A percentile compares a stretch with the other conserved stretches of the same genome.
These are phyloP conservation scores for Sporobolomyces pararoseus DNA, from an alignment of 768 basidiomycete genomes.

Conservation along the genomic window DNA sequence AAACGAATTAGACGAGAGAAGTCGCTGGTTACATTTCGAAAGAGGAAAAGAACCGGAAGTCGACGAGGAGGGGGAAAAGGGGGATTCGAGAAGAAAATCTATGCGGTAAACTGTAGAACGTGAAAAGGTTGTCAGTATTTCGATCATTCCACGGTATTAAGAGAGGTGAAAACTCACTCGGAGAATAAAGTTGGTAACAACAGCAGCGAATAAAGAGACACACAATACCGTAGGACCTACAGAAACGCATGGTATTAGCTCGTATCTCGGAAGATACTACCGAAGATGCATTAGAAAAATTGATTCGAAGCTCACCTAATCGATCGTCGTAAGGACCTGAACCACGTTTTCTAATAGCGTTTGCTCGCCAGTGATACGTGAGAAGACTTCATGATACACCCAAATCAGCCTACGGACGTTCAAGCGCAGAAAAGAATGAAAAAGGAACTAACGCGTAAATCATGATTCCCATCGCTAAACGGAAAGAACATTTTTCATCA, in stretches of 20 bases:
- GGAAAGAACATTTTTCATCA: slow-evolving; percentile 8
- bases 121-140: too few species aligned
- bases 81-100: too few species aligned
- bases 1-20: too few species aligned
- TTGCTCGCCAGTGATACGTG: slow-evolving; percentile 94
- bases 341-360: slow-evolving; percentile 83
- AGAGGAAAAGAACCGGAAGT: too few species aligned
- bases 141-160: too few species aligned
- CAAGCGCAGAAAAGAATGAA: neutral
- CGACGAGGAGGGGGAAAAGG: too few species aligned
- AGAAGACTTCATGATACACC: slow-evolving; percentile 54
- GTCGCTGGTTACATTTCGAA: too few species aligned
- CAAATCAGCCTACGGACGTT: neutral
- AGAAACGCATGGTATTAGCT: neutral
- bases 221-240: slow-evolving; percentile 60
- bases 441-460: slow-evolving; percentile 62
- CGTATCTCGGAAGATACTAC: too few species aligned
- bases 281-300: too few species aligned
- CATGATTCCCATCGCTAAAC: slow-evolving; percentile 90
- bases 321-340: slow-evolving; percentile 95
- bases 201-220: slow-evolving; percentile 68
- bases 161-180: slow-evolving; percentile 12
- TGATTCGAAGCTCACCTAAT: slow-evolving; percentile 63
- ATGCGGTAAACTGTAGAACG: too few species aligned
- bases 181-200: slow-evolving; percentile 40